Conservation (phyloP, 495 filamentous ascomycete genomes). For the Penicillium simplicissimum region DNA sequence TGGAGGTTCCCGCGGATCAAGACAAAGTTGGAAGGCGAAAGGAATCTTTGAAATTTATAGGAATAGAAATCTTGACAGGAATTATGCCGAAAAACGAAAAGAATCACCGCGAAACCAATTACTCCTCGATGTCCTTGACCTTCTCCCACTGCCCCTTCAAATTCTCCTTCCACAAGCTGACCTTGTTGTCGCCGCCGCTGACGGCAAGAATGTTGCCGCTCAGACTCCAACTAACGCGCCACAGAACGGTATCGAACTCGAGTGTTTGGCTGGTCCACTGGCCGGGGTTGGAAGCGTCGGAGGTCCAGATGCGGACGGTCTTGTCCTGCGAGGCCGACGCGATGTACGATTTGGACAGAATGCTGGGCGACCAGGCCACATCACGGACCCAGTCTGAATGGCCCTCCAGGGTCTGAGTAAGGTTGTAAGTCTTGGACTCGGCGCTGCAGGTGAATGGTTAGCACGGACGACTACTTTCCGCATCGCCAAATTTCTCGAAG, state of each 20-base stretch:
- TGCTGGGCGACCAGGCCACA: conserved; percentile 93
- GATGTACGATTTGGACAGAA: conserved; percentile 93
- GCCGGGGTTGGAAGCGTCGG: conserved; percentile 56
- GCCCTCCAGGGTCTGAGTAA: conserved; percentile 61
- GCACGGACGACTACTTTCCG: background rate
- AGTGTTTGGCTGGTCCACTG: conserved; percentile 84
- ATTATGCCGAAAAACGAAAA: conserved; percentile 22
- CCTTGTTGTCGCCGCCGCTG: conserved; percentile 92
- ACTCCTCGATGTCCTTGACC: conserved; percentile 96
- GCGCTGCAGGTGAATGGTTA: conserved; percentile 34
- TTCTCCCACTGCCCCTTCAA: conserved; percentile 81
- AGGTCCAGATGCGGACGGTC: conserved; percentile 96
- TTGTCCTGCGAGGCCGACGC: conserved; percentile 93
- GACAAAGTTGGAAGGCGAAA: background rate
- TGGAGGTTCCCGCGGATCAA: background rate
- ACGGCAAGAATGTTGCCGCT: conserved; percentile 97
- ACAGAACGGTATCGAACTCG: conserved; percentile 83
- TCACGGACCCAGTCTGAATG: conserved; percentile 98
- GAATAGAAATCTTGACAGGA: conserved; percentile 10
- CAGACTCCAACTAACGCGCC: conserved; percentile 97
- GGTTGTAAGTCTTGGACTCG: conserved; percentile 56
- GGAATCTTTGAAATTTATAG: conserved; percentile 10
- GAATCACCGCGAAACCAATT: conserved; percentile 25
- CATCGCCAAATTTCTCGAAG: background rate
- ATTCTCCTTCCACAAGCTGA: conserved; percentile 67